Percentiles rank a stretch among this genome's conserved stretches.
phyloP scores from a whole-genome alignment of 2,329 filamentous ascomycete genomes.

The Thelonectria blattea region DNA sequence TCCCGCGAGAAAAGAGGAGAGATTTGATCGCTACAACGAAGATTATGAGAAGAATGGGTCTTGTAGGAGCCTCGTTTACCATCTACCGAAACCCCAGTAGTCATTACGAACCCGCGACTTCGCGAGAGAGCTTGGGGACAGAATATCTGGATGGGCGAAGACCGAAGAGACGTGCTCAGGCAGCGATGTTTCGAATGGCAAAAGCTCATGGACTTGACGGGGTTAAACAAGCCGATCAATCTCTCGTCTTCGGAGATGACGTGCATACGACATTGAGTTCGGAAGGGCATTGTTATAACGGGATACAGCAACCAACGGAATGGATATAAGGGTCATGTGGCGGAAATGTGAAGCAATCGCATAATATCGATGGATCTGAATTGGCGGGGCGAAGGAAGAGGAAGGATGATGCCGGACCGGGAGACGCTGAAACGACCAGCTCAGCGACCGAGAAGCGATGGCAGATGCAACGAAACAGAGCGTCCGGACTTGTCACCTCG shows the following conservation, averaged over 20 bases:
- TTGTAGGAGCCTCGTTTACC: constrained; percentile 36
- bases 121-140: constrained; percentile 30
- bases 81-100: not conserved
- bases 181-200: constrained; percentile 33
- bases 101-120: constrained; percentile 37
- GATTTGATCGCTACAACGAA: constrained; percentile 30
- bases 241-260: constrained; percentile 26
- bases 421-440: constrained; percentile 16
- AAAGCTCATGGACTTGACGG: not conserved
- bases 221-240: too few species aligned
- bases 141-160: too few species aligned
- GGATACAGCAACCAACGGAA: constrained; percentile 23
- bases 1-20: constrained; percentile 29
- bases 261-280: constrained; percentile 7
- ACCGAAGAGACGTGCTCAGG: too few species aligned
- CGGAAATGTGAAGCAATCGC: constrained; percentile 18
- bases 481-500: not conserved
- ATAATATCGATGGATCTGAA: not conserved
- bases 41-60: constrained; percentile 37
- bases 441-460: constrained; percentile 7
- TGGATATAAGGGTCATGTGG: constrained; percentile 1
- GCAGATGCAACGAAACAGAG: not conserved
- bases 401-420: constrained; percentile 8
- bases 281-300: constrained; percentile 26
- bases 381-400: not conserved